phyloP scores from a whole-genome alignment of 352 stramenopile species.

The Phytophthora fragariaefolia region DNA sequence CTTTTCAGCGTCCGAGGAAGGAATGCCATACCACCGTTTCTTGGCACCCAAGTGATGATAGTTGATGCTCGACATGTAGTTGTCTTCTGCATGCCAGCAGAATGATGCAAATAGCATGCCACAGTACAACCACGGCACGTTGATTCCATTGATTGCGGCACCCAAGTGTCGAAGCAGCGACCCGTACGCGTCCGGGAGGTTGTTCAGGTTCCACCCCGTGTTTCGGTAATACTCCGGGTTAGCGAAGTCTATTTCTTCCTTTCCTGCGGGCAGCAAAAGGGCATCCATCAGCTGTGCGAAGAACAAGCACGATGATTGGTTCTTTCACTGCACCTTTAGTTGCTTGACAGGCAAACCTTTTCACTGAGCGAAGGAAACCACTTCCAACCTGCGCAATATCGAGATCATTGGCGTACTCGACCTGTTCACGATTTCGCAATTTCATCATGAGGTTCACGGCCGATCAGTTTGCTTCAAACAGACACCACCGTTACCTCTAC shows the following conservation, averaged over 20 bases:
- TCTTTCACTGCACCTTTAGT: slow-evolving; percentile 40
- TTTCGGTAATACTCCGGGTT: slow-evolving; percentile 77
- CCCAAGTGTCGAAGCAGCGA: slow-evolving; percentile 95
- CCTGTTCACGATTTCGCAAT: slow-evolving; percentile 38
- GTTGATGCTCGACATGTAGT: slow-evolving; percentile 99
- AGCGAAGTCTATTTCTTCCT: slow-evolving; percentile 60
- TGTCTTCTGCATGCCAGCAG: slow-evolving; percentile 99
- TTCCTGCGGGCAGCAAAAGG: slow-evolving; percentile 10
- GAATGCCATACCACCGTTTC: slow-evolving; percentile 97
- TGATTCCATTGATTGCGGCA: slow-evolving; percentile 96
- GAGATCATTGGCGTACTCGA: slow-evolving; percentile 93
- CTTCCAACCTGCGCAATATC: slow-evolving; percentile 84
- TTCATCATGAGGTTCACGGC: neutral
- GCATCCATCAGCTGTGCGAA: slow-evolving; percentile 2
- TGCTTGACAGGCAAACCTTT: slow-evolving; percentile 40
- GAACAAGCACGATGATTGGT: neutral
- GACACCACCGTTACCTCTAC: slow-evolving; percentile 35
- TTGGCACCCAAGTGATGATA: slow-evolving; percentile 97
- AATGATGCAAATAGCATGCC: slow-evolving; percentile 98
- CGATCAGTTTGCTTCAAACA: neutral
- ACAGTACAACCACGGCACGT: slow-evolving; percentile 99
- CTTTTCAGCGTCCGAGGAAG: slow-evolving; percentile 53
- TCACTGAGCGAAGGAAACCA: slow-evolving; percentile 64
- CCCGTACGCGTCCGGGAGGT: slow-evolving; percentile 92
- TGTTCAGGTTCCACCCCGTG: slow-evolving; percentile 98